Base-by-base conservation (phyloP, 2,329 filamentous ascomycete genomes). In the Colletotrichum echinochloae region DNA sequence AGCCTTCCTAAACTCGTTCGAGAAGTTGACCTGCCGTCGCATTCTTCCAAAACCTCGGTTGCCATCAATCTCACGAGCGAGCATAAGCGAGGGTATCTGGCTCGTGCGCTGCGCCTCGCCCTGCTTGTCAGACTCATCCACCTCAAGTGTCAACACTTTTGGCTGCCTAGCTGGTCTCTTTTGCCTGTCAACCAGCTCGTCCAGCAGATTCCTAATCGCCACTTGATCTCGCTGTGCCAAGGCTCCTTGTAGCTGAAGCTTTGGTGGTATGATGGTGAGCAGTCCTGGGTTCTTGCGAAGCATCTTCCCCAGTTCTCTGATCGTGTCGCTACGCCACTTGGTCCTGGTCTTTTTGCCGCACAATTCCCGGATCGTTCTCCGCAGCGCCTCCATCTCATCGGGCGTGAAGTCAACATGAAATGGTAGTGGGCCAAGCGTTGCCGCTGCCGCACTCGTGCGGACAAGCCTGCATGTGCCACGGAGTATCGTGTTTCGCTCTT, bases 41-140 rank as follows among this genome's bases (percentile, higher is more conserved):
- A 79, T 82, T 2, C 79, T 78, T 0, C 83, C 83, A 44, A 85
- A 81, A 0, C 81, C 79, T 14, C 79, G 78, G 48, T 83, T 83
- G 0, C 87, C 86, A 3, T 80, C 78, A 3, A 87, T 76, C 74
- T 88, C 86, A 12, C 88, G 82, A 0, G 85, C 82, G 3, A 87
- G 75, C 0, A 89, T 77, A 3, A 89, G 74, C 0, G 81, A 79
- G 0, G 83, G 76, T 0, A 86, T 60, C 8, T 77, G 76, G 26
- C 76, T 77, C 0, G 77, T 75, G 6, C 80, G 79, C 3, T 72
- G 65, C 0, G 74, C 68, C 12, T 78, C 76, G 16, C 74, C 75
- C 18, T 75, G 77, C 49, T 72, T 70, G 44, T 80, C 76, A 3
- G 67, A 66, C 4, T 80, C 74, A 28, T 80, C 77, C 18, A 75